Conservation (phyloP, 768 basidiomycete genomes). For the Clathrus columnatus region DNA sequence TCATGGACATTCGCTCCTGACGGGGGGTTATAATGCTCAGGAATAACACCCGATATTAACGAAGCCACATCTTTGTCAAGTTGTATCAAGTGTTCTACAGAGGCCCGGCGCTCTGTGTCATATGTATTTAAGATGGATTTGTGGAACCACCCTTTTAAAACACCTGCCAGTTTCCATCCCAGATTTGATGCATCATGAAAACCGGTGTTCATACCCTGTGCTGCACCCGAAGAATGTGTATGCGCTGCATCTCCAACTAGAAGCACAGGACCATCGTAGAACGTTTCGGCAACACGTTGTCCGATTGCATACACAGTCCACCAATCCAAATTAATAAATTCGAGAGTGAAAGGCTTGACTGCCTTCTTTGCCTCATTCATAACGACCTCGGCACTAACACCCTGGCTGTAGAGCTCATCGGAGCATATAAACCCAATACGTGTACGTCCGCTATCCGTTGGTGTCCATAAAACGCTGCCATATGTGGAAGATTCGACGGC, state of each 20-base stretch:
- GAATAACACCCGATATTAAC: constrained; percentile 14
- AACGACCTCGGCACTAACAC: not conserved
- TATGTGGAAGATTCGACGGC: constrained; percentile 9
- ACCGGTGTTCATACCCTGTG: constrained; percentile 14
- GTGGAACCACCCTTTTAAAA: constrained; percentile 6
- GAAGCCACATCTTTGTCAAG: constrained; percentile 16
- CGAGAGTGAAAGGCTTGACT: constrained; percentile 18
- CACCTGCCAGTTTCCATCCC: constrained; percentile 12
- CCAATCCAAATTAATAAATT: constrained; percentile 16
- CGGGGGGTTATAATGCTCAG: constrained; percentile 10
- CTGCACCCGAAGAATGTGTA: constrained; percentile 14
- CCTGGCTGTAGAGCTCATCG: not conserved
- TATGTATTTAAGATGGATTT: constrained; percentile 11
- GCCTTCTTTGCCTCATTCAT: constrained; percentile 17
- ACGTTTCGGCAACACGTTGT: constrained; percentile 11
- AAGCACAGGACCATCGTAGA: constrained; percentile 8
- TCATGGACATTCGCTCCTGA: constrained; percentile 10
- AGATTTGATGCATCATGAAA: constrained; percentile 14
- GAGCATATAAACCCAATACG: constrained; percentile 2
- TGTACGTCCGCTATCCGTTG: constrained; percentile 7
- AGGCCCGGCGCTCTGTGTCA: constrained; percentile 9
- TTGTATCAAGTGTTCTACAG: constrained; percentile 14
- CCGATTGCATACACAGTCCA: constrained; percentile 14
- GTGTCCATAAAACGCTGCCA: constrained; percentile 11
- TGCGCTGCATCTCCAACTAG: constrained; percentile 14